Conservation (phyloP, 176 grass and related monocot species). For the Hordeum marinum region DNA sequence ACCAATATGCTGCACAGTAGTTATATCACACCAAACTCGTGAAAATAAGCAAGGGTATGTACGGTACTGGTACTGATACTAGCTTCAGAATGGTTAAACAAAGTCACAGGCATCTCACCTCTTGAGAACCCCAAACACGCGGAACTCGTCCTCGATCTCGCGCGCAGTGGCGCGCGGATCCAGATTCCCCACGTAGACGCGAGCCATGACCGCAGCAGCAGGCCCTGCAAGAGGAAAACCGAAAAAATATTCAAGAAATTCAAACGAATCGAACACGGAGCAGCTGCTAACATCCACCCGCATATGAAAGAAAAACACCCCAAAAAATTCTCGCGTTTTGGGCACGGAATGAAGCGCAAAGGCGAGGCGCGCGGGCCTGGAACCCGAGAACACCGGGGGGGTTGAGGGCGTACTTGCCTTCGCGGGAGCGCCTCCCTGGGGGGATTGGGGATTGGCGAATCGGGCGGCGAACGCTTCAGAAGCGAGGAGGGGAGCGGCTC, state of each 20-base stretch:
- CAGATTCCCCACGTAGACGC: constrained; percentile 76
- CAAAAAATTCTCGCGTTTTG: neutral
- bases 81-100: neutral
- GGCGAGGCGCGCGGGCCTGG: neutral
- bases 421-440: neutral
- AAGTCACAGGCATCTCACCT: constrained; percentile 44
- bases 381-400: neutral
- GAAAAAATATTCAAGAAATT: neutral
- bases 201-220: constrained; percentile 41
- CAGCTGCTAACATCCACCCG: neutral
- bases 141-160: constrained; percentile 77
- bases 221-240: constrained; percentile 13
- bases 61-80: neutral
- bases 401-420: constrained; percentile 27
- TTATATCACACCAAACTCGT: neutral
- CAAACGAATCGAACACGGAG: constrained; percentile 10
- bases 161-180: constrained; percentile 67
- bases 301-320: neutral
- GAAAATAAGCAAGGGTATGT: neutral
- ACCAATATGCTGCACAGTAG: neutral
- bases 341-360: neutral
- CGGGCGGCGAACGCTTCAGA: neutral
- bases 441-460: constrained; percentile 17
- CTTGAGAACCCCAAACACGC: constrained; percentile 62
- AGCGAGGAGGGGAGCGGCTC: constrained; percentile 5